Conservation (phyloP, 116 monocot species). For the Zostera marina region DNA sequence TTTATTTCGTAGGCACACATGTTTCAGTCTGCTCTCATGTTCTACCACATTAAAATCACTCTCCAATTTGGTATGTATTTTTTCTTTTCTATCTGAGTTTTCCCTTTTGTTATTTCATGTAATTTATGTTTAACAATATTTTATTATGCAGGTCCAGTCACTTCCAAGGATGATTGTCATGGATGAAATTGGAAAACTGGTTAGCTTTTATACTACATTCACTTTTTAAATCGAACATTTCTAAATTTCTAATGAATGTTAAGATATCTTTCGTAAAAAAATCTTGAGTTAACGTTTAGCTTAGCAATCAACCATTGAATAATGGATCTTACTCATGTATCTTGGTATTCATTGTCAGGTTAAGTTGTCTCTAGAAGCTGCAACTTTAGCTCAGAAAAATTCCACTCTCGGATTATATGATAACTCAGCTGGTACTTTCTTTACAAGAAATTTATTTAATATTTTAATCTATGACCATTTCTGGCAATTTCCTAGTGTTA, state of each 20-base stretch:
- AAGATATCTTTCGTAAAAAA: too few relatives aligned
- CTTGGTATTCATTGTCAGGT: constrained; percentile 30
- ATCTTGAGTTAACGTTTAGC: too few relatives aligned
- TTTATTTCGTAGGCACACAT: constrained; percentile 55
- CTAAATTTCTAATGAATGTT: too few relatives aligned
- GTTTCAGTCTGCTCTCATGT: constrained; percentile 63
- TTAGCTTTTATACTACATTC: constrained; percentile 5
- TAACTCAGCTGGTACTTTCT: constrained; percentile 54
- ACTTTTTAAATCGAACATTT: too few relatives aligned
- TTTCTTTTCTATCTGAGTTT: background rate
- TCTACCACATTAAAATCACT: constrained; percentile 70
- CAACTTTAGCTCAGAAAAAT: constrained; percentile 44
- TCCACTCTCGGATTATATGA: constrained; percentile 46
- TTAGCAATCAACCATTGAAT: too few relatives aligned
- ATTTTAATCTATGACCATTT: background rate
- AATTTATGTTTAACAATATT: background rate
- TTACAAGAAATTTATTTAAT: background rate
- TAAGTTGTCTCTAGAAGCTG: constrained; percentile 75
- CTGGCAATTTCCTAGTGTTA: constrained; percentile 1
- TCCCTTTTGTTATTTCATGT: constrained; percentile 1
- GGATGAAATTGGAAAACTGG: constrained; percentile 98
- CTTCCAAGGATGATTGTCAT: constrained; percentile 97
- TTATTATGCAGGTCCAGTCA: constrained; percentile 55
- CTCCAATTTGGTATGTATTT: constrained; percentile 59
- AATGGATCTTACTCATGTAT: background rate